Conservation (phyloP, 192 early-diverging fungal genomes). For the Gonapodya sp. region DNA sequence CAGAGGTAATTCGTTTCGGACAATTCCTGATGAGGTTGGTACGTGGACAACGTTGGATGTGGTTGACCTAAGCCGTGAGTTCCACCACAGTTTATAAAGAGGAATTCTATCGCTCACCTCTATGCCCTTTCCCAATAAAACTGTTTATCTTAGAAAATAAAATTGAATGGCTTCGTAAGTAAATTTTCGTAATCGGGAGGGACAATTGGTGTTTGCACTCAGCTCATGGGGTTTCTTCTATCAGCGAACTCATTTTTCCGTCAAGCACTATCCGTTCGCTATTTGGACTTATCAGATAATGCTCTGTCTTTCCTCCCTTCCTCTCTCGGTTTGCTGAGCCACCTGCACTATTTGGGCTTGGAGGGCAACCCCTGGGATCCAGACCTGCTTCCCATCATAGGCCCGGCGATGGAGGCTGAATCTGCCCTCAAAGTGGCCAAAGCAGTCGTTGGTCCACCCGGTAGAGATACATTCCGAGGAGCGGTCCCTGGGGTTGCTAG, state of each 20-base stretch:
- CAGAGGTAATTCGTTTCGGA: not conserved
- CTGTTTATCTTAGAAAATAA: not conserved
- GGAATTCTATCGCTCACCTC: no score
- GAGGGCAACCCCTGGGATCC: conserved; percentile 19
- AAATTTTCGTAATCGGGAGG: not conserved
- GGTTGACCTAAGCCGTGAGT: not conserved
- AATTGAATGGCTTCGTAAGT: not conserved
- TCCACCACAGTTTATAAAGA: not conserved
- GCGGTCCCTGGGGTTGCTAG: conserved; percentile 15
- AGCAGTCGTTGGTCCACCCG: not conserved
- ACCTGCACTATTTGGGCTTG: conserved; percentile 17
- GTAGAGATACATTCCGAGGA: conserved; percentile 12
- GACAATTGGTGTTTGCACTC: not conserved
- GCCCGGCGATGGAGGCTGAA: not conserved
- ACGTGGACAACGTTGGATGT: not conserved
- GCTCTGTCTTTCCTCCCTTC: conserved; percentile 21
- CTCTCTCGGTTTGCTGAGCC: conserved; percentile 31
- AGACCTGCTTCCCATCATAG: not conserved
- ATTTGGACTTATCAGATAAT: conserved; percentile 29
- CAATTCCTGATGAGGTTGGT: not conserved
- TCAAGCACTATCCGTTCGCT: not conserved
- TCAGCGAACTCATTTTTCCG: not conserved
- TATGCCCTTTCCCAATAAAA: not conserved
- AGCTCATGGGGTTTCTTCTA: not conserved
- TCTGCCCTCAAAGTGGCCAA: not conserved